phyloP scores from a whole-genome alignment of 768 basidiomycete genomes.

The Collybia sordida region DNA sequence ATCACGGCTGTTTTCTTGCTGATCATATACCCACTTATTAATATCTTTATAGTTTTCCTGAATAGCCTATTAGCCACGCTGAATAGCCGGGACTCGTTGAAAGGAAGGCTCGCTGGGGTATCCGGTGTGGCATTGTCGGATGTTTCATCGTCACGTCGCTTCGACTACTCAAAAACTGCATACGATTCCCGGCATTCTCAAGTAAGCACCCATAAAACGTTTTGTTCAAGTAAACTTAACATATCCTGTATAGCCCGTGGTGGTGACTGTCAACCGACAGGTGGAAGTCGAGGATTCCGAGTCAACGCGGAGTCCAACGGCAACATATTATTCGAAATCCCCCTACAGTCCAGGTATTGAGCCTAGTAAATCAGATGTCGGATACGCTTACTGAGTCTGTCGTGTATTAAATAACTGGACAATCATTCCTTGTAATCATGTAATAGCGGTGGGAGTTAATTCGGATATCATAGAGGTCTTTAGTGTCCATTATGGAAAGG shows the following conservation, averaged over 20 bases:
- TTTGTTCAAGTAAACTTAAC: neutral
- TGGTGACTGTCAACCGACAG: conserved; percentile 15
- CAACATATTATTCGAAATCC: no score
- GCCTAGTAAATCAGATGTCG: no score
- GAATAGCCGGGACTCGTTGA: conserved; percentile 22
- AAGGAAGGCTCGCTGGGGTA: conserved; percentile 17
- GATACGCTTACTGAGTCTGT: no score
- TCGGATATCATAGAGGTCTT: no score
- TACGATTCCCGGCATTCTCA: neutral
- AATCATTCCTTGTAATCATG: no score
- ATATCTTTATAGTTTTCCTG: conserved; percentile 21
- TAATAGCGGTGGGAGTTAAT: no score
- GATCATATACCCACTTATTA: neutral
- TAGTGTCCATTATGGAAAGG: no score
- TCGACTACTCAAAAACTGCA: neutral
- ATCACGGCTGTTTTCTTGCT: conserved; percentile 5
- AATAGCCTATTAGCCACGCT: conserved; percentile 33
- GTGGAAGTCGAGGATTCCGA: neutral
- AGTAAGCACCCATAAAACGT: neutral
- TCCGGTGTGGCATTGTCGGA: conserved; percentile 12
- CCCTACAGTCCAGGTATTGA: no score
- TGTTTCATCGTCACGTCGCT: neutral
- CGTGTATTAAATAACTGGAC: no score
- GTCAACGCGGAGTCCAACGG: no score
- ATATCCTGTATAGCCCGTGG: conserved; percentile 7